These are phyloP conservation scores for Sorghum bicolor DNA, from an alignment of 176 grass and related monocot genomes.

Conservation along the genomic window Sorghum_bicolor_NCBIv3 NC_012870.2:79345501-79346000, in stretches of 20 bases:
- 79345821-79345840: neutral
- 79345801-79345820: neutral
- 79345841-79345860: neutral
- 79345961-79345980: neutral
- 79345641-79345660: conserved; percentile 47
- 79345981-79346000: neutral
- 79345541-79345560: conserved; percentile 97
- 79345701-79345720: conserved; percentile 52
- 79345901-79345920: neutral
- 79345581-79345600: conserved; percentile 25
- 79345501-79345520: conserved; percentile 75
- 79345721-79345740: conserved; percentile 51
- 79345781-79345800: neutral
- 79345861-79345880: conserved; percentile 12
- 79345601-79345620: conserved; percentile 17
- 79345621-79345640: neutral
- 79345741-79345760: conserved; percentile 89
- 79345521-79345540: conserved; percentile 85
- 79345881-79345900: neutral
- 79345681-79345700: conserved; percentile 90
- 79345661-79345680: conserved; percentile 80
- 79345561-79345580: conserved; percentile 67
- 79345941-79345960: neutral
- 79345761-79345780: conserved; percentile 52
- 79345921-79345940: neutral